Evolutionary conservation across 345 rosid species (phyloP), one percentile per base, ranked within the genome.

Genomic region (Acer negundo): DNA sequence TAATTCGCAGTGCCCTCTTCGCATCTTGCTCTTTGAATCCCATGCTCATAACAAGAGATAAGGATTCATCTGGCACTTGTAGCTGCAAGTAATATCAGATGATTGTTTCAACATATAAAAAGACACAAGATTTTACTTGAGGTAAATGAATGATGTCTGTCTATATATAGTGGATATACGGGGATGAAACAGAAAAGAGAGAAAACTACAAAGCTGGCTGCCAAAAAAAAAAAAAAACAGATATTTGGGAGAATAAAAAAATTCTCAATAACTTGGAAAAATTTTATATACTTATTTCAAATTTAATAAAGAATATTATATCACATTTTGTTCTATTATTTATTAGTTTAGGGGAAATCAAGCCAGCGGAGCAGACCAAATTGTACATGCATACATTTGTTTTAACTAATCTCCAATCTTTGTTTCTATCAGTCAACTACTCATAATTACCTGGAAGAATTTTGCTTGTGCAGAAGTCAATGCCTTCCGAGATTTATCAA

Each of bases 1-100:
- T 90, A 87, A 95, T 87, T 70, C 97, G 88, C 79, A 95, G 80
- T 67, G 99, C 96, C 81, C 94, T 90, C 81, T 80, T 89, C 73
- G 96, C 98, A 84, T 92, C 90, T 23, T 68, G 78, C 80, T 88
- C 95, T 79, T 75, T 81, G 80, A 93, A 95, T 47, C 99, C 98
- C 97, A 95, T 92, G 84, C 91, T 76, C 92, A 92, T 86, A 26
- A 95, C 95, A 79, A 85, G 73, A 11, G 97, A 90, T 77, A 95
- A 85, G 20, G 85, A 88, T 79, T 90, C 99, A 78, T 95, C 97
- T 1, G 96, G 81, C 78, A 92, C 88, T 86, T 92, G 93, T 67
- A 95, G 89, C 99, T 95, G 88, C 80, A 85, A 81, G 71, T 13
- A 71, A 64, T 24, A 62, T 63, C 62, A 75, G 73, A 61, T 69